Base-by-base conservation (phyloP, 2,329 filamentous ascomycete genomes). In the Endothia cerciana region DNA sequence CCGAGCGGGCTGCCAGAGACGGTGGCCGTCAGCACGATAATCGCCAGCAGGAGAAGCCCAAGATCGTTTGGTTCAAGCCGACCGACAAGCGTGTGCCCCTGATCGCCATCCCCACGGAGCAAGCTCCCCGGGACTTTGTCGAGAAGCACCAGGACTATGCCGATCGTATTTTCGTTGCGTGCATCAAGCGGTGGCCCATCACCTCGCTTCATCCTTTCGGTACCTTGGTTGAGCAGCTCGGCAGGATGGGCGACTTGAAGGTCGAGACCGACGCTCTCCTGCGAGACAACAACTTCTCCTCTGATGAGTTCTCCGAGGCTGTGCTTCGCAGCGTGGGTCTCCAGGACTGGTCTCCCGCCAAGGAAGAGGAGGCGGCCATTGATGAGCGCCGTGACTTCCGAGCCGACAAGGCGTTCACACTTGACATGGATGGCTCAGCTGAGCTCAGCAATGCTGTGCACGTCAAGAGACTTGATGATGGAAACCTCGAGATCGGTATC, bases 51-150 rank as follows among this genome's bases (percentile, higher is more conserved):
- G 95, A 99, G 70, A 97, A 97, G 81, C 95, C 95, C 69, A 99
- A 99, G 88, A 99, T 99, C 80, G 95, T 99, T 51, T 99, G 95
- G 95, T 99, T 99, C 83, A 99, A 99, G 84, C 95, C 95, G 66
- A 99, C 95, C 1, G 95, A 99, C 81, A 98, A 99, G 87, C 93
- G 95, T 75, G 95, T 99, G 58, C 95, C 95, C 60, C 84, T 99
- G 71, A 99, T 99, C 78, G 95, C 95, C 63, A 99, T 99, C 70
- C 95, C 95, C 1, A 99, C 95, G 3, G 95, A 99, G 78, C 95
- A 99, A 80, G 95, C 95, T 10, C 95, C 95, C 25, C 91, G 93
- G 43, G 95, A 98, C 80, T 99, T 99, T 73, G 95, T 99, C 36
- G 95, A 99, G 82, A 97, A 95, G 79, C 95, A 99, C 77, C 93